phyloP scores from a whole-genome alignment of 202 grass and related monocot species.

The Bolboschoenoplectus hybrid region DNA sequence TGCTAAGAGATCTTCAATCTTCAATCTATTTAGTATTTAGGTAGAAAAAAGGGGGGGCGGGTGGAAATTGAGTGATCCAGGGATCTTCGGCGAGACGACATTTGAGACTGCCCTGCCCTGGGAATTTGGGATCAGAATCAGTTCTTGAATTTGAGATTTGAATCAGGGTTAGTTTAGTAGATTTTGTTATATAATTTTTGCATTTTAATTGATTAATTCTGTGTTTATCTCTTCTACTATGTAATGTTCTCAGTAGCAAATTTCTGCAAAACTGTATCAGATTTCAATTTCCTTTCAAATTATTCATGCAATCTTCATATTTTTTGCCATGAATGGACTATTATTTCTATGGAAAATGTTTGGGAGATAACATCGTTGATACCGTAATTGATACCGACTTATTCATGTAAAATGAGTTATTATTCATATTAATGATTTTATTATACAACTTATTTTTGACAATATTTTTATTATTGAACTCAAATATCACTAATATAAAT shows the following conservation, averaged over 20 bases:
- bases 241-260: not conserved
- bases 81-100: not conserved
- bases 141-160: constrained; percentile 29
- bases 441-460: no score
- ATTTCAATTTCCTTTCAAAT: not conserved
- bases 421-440: no score
- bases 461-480: no score
- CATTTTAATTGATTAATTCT: constrained; percentile 1
- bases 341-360: not conserved
- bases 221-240: not conserved
- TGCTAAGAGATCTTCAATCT: not conserved
- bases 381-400: no score
- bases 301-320: not conserved
- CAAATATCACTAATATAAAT: no score
- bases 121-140: not conserved
- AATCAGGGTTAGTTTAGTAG: constrained; percentile 7
- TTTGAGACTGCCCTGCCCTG: not conserved
- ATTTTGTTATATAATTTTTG: not conserved
- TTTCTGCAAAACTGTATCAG: not conserved
- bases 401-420: no score
- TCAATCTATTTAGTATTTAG: not conserved
- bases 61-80: not conserved
- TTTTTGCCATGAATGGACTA: not conserved
- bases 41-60: no score
- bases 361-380: no score